These are phyloP conservation scores for Fraxinus nigra DNA, from an alignment of 305 asterid genomes.

Conservation along the genomic window DNA sequence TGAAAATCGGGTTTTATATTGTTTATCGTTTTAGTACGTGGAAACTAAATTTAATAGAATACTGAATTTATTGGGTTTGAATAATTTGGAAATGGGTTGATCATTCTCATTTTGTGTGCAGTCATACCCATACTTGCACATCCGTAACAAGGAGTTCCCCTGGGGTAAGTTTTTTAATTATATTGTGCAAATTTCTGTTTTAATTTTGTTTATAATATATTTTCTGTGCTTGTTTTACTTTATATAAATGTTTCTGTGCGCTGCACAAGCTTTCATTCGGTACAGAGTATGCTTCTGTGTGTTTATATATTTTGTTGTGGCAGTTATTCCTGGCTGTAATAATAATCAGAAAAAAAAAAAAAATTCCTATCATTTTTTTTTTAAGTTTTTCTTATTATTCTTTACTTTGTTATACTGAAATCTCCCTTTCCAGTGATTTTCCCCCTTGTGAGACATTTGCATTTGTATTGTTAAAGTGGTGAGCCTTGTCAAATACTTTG, in stretches of 20 bases:
- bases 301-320: neutral
- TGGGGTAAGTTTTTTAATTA: conserved; percentile 53
- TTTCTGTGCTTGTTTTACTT: too few species aligned
- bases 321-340: neutral
- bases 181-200: neutral
- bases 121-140: conserved; percentile 67
- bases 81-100: conserved; percentile 1
- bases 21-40: neutral
- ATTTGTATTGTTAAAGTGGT: neutral
- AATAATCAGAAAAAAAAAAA: neutral
- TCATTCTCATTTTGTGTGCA: conserved; percentile 31
- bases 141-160: conserved; percentile 82
- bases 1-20: neutral
- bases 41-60: neutral
- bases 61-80: neutral
- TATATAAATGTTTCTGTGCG: too few species aligned
- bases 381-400: neutral
- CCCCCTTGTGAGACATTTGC: neutral
- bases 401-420: neutral
- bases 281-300: neutral
- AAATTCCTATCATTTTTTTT: neutral
- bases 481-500: neutral
- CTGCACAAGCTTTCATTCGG: neutral
- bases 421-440: neutral
- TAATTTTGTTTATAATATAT: too few species aligned